These are phyloP conservation scores for Effrenium voratum DNA, from an alignment of 73 alveolate species.

Conservation along the genomic window DNA sequence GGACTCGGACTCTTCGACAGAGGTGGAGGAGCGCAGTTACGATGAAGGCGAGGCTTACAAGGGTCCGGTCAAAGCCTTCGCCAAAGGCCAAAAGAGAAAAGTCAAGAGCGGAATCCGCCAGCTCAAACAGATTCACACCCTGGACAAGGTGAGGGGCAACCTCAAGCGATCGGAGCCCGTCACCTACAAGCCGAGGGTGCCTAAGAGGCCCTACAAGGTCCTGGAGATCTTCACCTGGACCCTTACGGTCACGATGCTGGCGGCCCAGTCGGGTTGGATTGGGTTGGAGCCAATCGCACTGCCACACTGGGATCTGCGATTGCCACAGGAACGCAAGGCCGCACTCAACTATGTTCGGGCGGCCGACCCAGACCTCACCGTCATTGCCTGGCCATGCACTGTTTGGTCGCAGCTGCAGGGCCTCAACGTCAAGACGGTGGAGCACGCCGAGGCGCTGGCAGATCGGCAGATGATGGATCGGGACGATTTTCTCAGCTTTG, in stretches of 20 bases:
- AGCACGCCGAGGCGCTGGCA: neutral
- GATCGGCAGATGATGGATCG: neutral
- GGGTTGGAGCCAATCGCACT: slow-evolving; percentile 3
- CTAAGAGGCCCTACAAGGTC: too few species aligned
- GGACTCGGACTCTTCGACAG: neutral
- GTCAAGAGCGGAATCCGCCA: too few species aligned
- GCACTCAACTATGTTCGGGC: neutral
- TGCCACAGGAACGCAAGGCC: neutral
- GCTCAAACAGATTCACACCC: too few species aligned
- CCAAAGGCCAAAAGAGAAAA: neutral
- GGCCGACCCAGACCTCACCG: slow-evolving; percentile 34
- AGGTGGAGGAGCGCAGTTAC: neutral
- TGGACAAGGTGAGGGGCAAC: too few species aligned
- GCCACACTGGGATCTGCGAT: neutral
- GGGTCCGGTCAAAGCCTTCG: neutral
- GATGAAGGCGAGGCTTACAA: neutral
- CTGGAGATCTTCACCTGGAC: slow-evolving; percentile 54
- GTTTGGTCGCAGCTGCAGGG: neutral
- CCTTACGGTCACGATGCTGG: slow-evolving; percentile 6
- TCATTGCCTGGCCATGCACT: too few species aligned
- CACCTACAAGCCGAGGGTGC: too few species aligned
- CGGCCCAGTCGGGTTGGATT: neutral
- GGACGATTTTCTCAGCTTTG: neutral
- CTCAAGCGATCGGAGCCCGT: too few species aligned
- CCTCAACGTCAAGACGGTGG: neutral